phyloP scores from a whole-genome alignment of 1,284 basidiomycete species.

The Malassezia equina region DNA sequence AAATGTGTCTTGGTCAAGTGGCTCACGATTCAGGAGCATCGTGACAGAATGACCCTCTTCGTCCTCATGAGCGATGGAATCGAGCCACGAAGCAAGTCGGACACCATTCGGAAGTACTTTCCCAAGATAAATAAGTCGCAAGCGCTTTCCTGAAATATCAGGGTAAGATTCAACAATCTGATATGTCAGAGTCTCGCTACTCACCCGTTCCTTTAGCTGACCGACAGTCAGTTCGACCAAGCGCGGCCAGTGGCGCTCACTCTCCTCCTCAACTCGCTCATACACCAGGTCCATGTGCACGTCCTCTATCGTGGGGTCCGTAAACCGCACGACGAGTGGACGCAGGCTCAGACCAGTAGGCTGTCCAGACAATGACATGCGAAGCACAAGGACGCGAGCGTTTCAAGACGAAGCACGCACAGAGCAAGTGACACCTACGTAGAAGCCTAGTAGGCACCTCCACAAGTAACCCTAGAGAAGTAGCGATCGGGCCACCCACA shows the following conservation, averaged over 20 bases:
- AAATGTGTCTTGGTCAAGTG: neutral
- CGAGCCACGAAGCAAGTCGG: constrained; percentile 25
- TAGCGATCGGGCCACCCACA: neutral
- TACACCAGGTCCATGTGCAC: constrained; percentile 14
- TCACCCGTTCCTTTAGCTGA: constrained; percentile 6
- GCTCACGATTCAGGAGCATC: neutral
- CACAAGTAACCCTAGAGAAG: neutral
- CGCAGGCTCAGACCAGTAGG: constrained; percentile 1
- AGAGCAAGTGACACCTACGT: neutral
- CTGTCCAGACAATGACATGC: neutral
- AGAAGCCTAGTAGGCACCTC: neutral
- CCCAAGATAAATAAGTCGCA: constrained; percentile 29
- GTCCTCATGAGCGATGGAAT: constrained; percentile 12
- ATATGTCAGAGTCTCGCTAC: neutral
- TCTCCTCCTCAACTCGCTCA: constrained; percentile 4
- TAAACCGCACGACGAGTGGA: constrained; percentile 16
- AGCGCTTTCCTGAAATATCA: constrained; percentile 3
- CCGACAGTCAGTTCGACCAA: constrained; percentile 9
- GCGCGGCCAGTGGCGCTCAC: constrained; percentile 6
- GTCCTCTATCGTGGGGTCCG: constrained; percentile 12
- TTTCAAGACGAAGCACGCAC: neutral
- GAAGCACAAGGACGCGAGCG: neutral
- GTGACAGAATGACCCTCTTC: neutral
- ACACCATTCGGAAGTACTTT: constrained; percentile 24
- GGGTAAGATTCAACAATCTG: neutral